These are phyloP conservation scores for Gamarada debralockiae DNA, from an alignment of 495 filamentous ascomycete species.

Conservation along the genomic window DNA sequence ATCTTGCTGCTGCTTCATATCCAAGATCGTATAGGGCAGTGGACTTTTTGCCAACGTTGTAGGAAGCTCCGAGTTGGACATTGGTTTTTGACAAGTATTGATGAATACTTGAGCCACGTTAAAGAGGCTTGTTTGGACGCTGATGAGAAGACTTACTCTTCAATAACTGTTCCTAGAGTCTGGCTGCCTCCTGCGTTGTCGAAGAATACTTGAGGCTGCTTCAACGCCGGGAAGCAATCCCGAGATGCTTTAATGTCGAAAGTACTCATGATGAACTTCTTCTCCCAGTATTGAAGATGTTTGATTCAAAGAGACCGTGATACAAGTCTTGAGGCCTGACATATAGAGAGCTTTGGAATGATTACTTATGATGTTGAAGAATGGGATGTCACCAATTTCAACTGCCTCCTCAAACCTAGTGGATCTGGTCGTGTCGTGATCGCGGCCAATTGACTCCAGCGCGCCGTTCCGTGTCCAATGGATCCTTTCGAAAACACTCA, in stretches of 20 bases:
- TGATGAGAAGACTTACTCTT: conserved; percentile 47
- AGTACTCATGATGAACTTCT: conserved; percentile 6
- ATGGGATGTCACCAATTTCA: not conserved
- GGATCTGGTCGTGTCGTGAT: not conserved
- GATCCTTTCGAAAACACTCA: not conserved
- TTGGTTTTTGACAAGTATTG: conserved; percentile 65
- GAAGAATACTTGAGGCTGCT: conserved; percentile 62
- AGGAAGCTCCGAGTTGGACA: conserved; percentile 69
- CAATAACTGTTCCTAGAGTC: conserved; percentile 56
- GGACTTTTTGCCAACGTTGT: conserved; percentile 48
- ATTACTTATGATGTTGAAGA: not conserved
- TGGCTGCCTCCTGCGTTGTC: conserved; percentile 78
- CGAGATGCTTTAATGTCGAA: conserved; percentile 54
- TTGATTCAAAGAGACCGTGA: not conserved
- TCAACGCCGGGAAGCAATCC: conserved; percentile 60
- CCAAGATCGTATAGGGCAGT: conserved; percentile 51
- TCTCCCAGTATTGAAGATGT: not conserved
- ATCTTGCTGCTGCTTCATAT: conserved; percentile 57
- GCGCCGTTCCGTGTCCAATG: not conserved
- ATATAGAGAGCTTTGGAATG: not conserved
- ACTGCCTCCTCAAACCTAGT: not conserved
- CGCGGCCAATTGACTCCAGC: not conserved
- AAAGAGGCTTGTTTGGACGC: not conserved
- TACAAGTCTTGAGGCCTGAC: no score
- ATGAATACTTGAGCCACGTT: conserved; percentile 43